Evolutionary conservation across 768 basidiomycete species (phyloP).

Genomic region (Collybia sordida): DNA sequence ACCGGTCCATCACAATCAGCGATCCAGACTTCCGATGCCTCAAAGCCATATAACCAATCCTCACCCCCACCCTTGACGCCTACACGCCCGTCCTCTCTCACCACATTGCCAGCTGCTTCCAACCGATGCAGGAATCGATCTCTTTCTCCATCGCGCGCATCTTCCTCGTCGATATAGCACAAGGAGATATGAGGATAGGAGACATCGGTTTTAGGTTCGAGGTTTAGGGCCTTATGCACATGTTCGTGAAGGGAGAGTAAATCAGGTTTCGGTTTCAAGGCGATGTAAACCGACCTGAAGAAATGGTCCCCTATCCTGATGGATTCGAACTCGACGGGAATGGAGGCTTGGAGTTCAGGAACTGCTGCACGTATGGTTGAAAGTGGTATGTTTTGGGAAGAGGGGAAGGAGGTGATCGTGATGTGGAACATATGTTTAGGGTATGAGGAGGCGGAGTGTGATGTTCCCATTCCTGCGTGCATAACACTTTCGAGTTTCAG

Average conservation of each 20-base stretch:
- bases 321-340: conserved; percentile 49
- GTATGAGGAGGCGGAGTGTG: conserved; percentile 41
- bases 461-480: conserved; percentile 25
- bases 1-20: conserved; percentile 61
- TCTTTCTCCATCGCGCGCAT: conserved; percentile 52
- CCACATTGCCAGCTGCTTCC: conserved; percentile 31
- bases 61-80: conserved; percentile 33
- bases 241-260: conserved; percentile 48
- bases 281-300: conserved; percentile 69
- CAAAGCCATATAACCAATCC: conserved; percentile 42
- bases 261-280: conserved; percentile 42
- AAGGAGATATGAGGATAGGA: conserved; percentile 72
- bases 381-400: conserved; percentile 21
- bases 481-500: conserved; percentile 47
- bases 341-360: conserved; percentile 26
- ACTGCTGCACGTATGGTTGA: conserved; percentile 39
- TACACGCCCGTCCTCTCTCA: conserved; percentile 7
- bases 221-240: conserved; percentile 37
- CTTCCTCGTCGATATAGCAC: conserved; percentile 70
- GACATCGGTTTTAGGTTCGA: conserved; percentile 47
- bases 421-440: conserved; percentile 69
- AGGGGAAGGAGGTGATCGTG: conserved; percentile 55
- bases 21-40: conserved; percentile 55
- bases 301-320: conserved; percentile 62
- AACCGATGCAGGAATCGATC: conserved; percentile 44